Evolutionary conservation across 2,329 filamentous ascomycete species (phyloP), one percentile per base, ranked within the genome.

Genomic region (Aureobasidium musti): DNA sequence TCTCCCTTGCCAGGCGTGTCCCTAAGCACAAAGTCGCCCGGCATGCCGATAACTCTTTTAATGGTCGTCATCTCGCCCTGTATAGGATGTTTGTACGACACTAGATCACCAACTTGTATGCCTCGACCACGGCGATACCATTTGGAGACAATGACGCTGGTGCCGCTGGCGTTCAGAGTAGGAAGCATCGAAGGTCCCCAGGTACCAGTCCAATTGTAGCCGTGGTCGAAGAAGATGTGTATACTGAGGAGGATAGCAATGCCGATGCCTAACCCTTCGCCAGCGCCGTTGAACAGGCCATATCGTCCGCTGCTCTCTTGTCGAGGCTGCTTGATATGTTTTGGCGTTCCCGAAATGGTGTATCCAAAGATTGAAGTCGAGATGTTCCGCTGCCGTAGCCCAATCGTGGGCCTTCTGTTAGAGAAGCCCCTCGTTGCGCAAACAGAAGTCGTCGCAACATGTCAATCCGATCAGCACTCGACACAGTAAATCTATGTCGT

Each of bases 141-240:
- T 71, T 87, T 87, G 68, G 87, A 87, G 63, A 91, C 85, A 14
- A 93, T 76, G 54, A 94, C 82, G 77, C 82, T 87, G 74, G 94
- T 89, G 66, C 88, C 88, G 10, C 82, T 77, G 1, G 87, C 82
- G 28, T 83, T 82, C 68, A 97, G 87, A 0, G 92, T 97, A 8
- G 94, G 94, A 60, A 95, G 84, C 95, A 98, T 98, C 21, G 90
- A 94, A 3, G 92, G 87, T 1, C 94, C 94, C 30, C 82, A 81
- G 19, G 87, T 87, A 4, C 81, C 77, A 23, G 84, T 83, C 70
- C 89, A 73, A 69, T 82, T 82, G 78, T 87, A 86, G 72, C 86
- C 80, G 78, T 95, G 88, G 33, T 71, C 71, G 37, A 70, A 65
- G 69, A 77, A 72, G 50, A 79, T 70, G 71, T 82, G 79, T 14